A percentile compares a stretch with the other conserved stretches of the same genome.
Conservation (phyloP, 257 asterid species). For the Prunella vulgaris region DNA sequence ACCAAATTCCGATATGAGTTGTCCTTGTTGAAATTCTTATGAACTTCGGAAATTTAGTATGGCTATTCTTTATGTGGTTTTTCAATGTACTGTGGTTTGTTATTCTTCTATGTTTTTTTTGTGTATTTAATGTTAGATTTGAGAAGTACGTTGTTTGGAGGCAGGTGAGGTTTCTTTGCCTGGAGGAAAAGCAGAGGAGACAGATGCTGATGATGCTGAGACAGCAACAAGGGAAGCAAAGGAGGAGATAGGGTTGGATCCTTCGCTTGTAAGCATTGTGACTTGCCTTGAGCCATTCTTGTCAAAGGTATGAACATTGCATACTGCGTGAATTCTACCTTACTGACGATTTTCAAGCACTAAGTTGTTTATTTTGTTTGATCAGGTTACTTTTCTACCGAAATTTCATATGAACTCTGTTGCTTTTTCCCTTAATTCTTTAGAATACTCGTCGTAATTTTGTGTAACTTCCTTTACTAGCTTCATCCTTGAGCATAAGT, state of each 20-base stretch:
- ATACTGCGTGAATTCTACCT: background rate
- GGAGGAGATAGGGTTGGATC: slow-evolving; percentile 95
- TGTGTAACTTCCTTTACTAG: background rate
- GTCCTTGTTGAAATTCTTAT: background rate
- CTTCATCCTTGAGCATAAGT: background rate
- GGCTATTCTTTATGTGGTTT: background rate
- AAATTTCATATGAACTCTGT: background rate
- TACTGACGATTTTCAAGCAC: background rate
- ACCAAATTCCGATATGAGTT: background rate
- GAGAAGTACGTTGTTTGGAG: slow-evolving; percentile 13
- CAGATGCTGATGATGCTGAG: slow-evolving; percentile 65
- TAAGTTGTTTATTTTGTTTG: background rate
- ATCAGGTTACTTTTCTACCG: background rate
- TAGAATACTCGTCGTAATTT: background rate
- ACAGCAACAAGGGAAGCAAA: slow-evolving; percentile 92
- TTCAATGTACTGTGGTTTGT: background rate
- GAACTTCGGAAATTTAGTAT: background rate
- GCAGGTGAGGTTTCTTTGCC: slow-evolving; percentile 94
- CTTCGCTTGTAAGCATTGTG: slow-evolving; percentile 67
- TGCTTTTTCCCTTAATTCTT: background rate
- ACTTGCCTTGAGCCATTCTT: slow-evolving; percentile 90
- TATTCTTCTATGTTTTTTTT: background rate
- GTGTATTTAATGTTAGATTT: background rate
- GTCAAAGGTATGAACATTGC: slow-evolving; percentile 60
- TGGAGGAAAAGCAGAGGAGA: slow-evolving; percentile 92